These are phyloP conservation scores for Phoma sp. DNA, from an alignment of 2,329 filamentous ascomycete genomes.

Conservation along the genomic window DNA sequence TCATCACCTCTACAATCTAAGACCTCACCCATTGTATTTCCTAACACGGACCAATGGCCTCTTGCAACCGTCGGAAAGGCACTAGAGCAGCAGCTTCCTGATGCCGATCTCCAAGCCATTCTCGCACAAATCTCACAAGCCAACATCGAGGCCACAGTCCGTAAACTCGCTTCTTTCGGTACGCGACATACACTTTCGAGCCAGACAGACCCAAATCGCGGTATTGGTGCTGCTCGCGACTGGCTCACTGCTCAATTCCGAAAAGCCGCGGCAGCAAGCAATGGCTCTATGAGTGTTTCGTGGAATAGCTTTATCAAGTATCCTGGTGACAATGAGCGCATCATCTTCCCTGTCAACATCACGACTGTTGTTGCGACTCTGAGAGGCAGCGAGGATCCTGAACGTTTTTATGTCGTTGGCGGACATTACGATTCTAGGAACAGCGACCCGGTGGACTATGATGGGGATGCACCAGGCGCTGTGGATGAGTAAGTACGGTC, in stretches of 20 bases:
- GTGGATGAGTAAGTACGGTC: conserved; percentile 54
- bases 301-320: conserved; percentile 57
- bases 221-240: conserved; percentile 62
- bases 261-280: conserved; percentile 52
- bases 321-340: conserved; percentile 44
- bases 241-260: conserved; percentile 59
- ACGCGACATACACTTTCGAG: conserved; percentile 61
- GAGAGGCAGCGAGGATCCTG: conserved; percentile 55
- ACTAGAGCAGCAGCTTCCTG: conserved; percentile 46
- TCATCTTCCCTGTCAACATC: conserved; percentile 58
- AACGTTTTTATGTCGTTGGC: conserved; percentile 58
- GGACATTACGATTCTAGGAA: conserved; percentile 62
- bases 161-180: conserved; percentile 60
- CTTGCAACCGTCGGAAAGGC: conserved; percentile 36
- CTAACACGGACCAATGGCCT: conserved; percentile 44
- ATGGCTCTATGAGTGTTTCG: conserved; percentile 57
- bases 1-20: conserved; percentile 22
- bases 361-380: conserved; percentile 56
- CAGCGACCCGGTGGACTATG: conserved; percentile 57
- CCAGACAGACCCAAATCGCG: conserved; percentile 56
- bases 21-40: conserved; percentile 21
- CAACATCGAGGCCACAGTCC: conserved; percentile 57
- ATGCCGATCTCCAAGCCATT: conserved; percentile 47
- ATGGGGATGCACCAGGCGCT: conserved; percentile 59
- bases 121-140: conserved; percentile 46